Evolutionary conservation across 352 stramenopile genomes (phyloP), one percentile per base, ranked within the genome.

Genomic region (Thalassiosira oceanica): DNA sequence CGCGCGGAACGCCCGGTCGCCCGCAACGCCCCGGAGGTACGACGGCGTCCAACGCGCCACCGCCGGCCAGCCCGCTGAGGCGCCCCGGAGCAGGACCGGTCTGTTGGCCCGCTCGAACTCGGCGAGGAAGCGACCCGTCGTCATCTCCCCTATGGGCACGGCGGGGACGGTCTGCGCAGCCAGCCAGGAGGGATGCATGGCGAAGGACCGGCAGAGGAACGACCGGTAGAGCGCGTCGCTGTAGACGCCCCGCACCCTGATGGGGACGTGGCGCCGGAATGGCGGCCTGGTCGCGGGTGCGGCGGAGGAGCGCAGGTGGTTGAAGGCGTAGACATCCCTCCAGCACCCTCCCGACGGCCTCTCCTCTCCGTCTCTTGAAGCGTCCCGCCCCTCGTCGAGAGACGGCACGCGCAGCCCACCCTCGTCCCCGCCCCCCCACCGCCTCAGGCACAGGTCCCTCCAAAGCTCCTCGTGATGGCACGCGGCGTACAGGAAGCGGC

Each of bases 401-500:
- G 24, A 6, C 7, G 43, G 48, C 0, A 80, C 71, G 3, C 58
- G 36, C 27, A 67, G 55, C 4, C 70, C 69, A 26, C 67, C 33
- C 23, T 61, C 48, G n/a, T n/a, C n/a, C n/a, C n/a, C n/a, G n/a
- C n/a, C n/a, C 8, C 75, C 58, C 43, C 66, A 86, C 42, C 46
- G 21, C 56, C 74, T 49, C 23, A 90, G 62, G 0, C 76, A 64
- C 44, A 88, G 69, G 73, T 91, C 83, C 61, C 83, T 79, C 83
- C 83, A 91, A 31, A 91, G 54, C 45, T 90, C 83, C 11, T 80
- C 78, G 58, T 87, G 80, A 78, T 90, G 80, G 41, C 77, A 74
- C 0, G 72, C 66, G 1, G 83, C 83, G 58, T 91, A 91, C 8
- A 83, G 49, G 69, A 87, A 88, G 28, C 69, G 61, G 27, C 53